Evolutionary conservation across 2,329 filamentous ascomycete genomes (phyloP), one percentile per base, ranked within the genome.

Genomic region (Drechmeria coniospora): DNA sequence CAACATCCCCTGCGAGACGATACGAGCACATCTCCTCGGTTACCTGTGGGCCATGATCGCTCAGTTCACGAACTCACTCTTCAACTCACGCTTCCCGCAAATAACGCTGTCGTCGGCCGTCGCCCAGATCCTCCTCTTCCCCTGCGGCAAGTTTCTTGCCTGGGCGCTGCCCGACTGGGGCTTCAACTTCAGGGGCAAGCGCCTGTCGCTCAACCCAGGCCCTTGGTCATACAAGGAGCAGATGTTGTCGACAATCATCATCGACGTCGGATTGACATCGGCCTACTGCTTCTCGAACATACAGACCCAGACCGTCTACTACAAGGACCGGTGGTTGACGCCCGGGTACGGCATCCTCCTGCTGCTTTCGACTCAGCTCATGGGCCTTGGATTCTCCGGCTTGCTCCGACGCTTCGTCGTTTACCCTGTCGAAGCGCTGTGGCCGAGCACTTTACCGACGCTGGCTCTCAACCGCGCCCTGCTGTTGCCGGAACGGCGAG

Each of bases 151-250:
- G 48, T 26, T 45, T 27, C 41, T 61, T 10, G 57, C 54, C 3
- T 50, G 36, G 23, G 29, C 44, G 4, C 44, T 63, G 0, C 60
- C 60, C 0, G 56, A 59, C 32, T 58, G 54, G 53, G 51, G 53
- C 9, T 33, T 63, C 32, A 51, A 44, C 2, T 28, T 59, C 7
- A 42, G 46, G 15, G 44, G 43, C 8, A 37, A 35, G 5, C 35
- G 43, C 3, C 35, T 42, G 33, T 51, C 52, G 2, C 43, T 57
- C 22, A 59, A 59, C 27, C 55, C 55, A 0, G 56, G 56, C 0
- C 54, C 51, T 0, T 59, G 54, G 53, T 51, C 46, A 0, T 53
- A 49, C 36, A 58, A 58, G 34, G 55, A 59, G 39, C 56, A 59
- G 32, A 51, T 58, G 40, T 53, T 59, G 25, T 39, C 49, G 0